Percentiles rank a stretch among this genome's conserved stretches.
Conservation (phyloP, 257 asterid genomes). For the Leonotis leonurus region DNA sequence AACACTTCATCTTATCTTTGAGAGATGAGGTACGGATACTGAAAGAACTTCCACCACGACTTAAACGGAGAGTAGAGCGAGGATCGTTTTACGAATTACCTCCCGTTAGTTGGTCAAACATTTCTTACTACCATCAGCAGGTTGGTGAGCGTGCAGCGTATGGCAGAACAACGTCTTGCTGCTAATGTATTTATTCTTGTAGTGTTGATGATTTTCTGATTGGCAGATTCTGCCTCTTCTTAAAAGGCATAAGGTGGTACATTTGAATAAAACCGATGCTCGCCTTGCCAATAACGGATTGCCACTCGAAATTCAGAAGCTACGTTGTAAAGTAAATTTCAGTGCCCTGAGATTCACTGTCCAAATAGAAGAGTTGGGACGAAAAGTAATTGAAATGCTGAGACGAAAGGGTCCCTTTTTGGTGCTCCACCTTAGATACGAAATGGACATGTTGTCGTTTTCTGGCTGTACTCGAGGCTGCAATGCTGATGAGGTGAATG, state of each 20-base stretch:
- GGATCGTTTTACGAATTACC: constrained; percentile 47
- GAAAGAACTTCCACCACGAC: constrained; percentile 55
- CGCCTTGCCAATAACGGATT: constrained; percentile 49
- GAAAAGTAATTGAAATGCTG: constrained; percentile 33
- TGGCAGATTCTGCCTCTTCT: constrained; percentile 54
- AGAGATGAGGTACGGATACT: constrained; percentile 65
- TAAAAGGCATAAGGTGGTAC: constrained; percentile 41
- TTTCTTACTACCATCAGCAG: constrained; percentile 58
- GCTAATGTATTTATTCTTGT: background rate
- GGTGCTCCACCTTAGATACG: constrained; percentile 52
- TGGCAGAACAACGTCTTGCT: background rate
- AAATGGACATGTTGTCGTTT: constrained; percentile 58
- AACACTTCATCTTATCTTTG: constrained; percentile 57
- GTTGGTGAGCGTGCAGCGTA: too few relatives aligned
- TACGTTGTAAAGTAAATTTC: constrained; percentile 44
- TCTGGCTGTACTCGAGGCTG: constrained; percentile 51
- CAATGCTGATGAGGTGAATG: constrained; percentile 34
- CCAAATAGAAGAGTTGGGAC: constrained; percentile 41
- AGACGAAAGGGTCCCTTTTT: constrained; percentile 38
- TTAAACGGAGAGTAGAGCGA: constrained; percentile 41
- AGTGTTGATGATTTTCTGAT: background rate
- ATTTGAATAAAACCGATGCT: constrained; percentile 46
- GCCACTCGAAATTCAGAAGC: constrained; percentile 40
- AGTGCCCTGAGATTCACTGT: constrained; percentile 39
- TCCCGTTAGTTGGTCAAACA: constrained; percentile 71